phyloP scores from a whole-genome alignment of 2,329 filamentous ascomycete genomes.

The Penicillium brasilianum region DNA sequence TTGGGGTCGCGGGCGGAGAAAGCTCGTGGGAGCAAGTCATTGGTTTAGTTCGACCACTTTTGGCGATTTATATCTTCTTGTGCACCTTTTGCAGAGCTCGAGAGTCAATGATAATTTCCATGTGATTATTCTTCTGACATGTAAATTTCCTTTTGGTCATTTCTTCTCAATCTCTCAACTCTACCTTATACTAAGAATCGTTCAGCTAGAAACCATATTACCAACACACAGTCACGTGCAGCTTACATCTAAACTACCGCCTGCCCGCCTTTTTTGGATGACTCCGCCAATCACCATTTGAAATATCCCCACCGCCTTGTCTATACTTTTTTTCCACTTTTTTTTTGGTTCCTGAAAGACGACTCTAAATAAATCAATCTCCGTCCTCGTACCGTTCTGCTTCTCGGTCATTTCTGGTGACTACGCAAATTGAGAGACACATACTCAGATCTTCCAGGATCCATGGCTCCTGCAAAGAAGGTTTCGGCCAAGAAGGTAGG shows the following conservation, averaged over 20 bases:
- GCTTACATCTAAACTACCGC: not conserved
- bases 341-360: constrained; percentile 29
- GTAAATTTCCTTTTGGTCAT: not conserved
- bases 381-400: constrained; percentile 4
- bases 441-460: constrained; percentile 5
- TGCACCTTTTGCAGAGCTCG: not conserved
- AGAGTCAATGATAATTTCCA: not conserved
- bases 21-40: constrained; percentile 33
- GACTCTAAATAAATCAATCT: constrained; percentile 13
- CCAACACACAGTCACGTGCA: constrained; percentile 4
- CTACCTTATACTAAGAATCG: not conserved
- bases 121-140: not conserved
- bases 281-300: constrained; percentile 29
- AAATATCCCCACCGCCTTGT: constrained; percentile 32
- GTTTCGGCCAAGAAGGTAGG: constrained; percentile 33
- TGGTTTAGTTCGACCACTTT: constrained; percentile 26
- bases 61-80: not conserved
- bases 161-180: not conserved
- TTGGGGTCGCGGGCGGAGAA: constrained; percentile 40
- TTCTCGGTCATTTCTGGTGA: not conserved
- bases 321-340: constrained; percentile 27
- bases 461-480: constrained; percentile 38
- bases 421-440: not conserved
- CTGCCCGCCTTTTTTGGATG: constrained; percentile 10
- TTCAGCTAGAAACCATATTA: not conserved